A percentile compares a stretch with the other conserved stretches of the same genome.
These are phyloP conservation scores for Trametes meyenii DNA, from an alignment of 768 basidiomycete species.

Conservation along the genomic window DNA sequence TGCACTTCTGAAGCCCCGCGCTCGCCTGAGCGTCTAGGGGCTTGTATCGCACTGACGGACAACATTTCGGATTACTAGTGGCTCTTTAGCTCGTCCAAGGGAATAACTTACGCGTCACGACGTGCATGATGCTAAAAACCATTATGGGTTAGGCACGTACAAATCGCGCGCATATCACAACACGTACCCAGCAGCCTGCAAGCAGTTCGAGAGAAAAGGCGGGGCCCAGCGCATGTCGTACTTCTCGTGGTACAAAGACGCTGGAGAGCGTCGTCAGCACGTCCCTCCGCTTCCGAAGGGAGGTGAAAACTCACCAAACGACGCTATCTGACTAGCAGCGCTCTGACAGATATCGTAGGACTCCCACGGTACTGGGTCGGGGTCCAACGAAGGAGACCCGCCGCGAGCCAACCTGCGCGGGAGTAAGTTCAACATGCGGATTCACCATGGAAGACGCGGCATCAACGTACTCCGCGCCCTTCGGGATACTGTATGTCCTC, in stretches of 20 bases:
- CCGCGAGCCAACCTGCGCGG: background rate
- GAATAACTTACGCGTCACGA: constrained; percentile 55
- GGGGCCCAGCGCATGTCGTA: constrained; percentile 64
- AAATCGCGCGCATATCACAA: background rate
- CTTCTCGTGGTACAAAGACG: constrained; percentile 58
- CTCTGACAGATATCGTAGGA: constrained; percentile 79
- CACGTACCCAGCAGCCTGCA: constrained; percentile 72
- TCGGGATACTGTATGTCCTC: constrained; percentile 58
- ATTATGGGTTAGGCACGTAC: constrained; percentile 1
- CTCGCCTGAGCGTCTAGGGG: constrained; percentile 73
- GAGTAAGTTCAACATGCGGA: background rate
- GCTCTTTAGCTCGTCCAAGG: constrained; percentile 22
- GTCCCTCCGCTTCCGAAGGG: background rate
- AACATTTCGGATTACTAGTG: background rate
- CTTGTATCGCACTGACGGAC: constrained; percentile 59
- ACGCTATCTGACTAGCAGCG: constrained; percentile 71
- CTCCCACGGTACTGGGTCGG: constrained; percentile 54
- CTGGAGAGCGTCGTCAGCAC: constrained; percentile 37
- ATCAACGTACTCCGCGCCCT: constrained; percentile 67
- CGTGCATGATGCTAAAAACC: constrained; percentile 71
- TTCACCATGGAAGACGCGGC: too few species aligned
- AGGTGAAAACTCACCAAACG: constrained; percentile 50
- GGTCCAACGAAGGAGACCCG: constrained; percentile 24
- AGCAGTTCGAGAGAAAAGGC: constrained; percentile 66
- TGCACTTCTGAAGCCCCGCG: constrained; percentile 63